Evolutionary conservation across 371 early-diverging fungal genomes (phyloP).

Genomic region (Smittium culicis): DNA sequence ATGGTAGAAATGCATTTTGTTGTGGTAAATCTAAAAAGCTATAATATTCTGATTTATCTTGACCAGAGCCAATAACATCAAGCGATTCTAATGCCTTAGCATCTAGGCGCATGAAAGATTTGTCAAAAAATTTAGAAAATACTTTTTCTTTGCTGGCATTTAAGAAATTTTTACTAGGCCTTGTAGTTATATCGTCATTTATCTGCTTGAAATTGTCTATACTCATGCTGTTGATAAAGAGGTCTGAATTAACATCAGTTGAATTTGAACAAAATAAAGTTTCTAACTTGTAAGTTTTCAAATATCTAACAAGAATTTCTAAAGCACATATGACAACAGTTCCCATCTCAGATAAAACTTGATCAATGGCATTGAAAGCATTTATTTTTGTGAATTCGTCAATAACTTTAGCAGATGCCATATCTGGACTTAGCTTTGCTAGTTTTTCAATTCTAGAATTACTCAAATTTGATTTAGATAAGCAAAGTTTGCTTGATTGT

Average conservation of each 20-base stretch:
- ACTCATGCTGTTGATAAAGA: neutral
- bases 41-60: slow-evolving; percentile 3
- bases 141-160: slow-evolving; percentile 23
- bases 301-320: slow-evolving; percentile 17
- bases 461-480: neutral
- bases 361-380: slow-evolving; percentile 7
- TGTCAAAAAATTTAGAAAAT: slow-evolving; percentile 48
- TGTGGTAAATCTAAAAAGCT: too few species aligned
- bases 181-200: neutral
- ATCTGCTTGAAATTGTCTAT: neutral
- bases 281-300: slow-evolving; percentile 18
- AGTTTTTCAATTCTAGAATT: slow-evolving; percentile 2
- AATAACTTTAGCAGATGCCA: neutral
- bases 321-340: slow-evolving; percentile 13
- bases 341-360: slow-evolving; percentile 1
- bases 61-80: slow-evolving; percentile 13
- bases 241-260: neutral
- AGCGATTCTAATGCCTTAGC: slow-evolving; percentile 43
- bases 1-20: too few species aligned
- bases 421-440: neutral
- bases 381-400: neutral
- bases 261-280: slow-evolving; percentile 9
- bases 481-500: slow-evolving; percentile 27
- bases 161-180: too few species aligned
- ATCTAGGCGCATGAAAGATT: slow-evolving; percentile 57